phyloP scores from a whole-genome alignment of 805 yeast genomes.

The Sungouiella blattae region DNA sequence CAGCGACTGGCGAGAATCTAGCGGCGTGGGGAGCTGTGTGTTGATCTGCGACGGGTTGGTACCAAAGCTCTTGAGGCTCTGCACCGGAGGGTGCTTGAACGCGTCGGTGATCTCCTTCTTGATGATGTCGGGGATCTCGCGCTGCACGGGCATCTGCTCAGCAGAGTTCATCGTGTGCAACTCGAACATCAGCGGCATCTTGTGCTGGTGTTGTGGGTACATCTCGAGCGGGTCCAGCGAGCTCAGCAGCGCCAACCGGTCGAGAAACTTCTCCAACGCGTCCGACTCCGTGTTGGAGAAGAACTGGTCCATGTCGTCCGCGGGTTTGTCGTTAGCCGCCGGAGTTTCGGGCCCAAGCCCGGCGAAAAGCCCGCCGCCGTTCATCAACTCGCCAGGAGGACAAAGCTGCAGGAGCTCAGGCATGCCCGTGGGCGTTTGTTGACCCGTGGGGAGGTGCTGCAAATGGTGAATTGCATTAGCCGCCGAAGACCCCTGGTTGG shows the following conservation, averaged over 20 bases:
- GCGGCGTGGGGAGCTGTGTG: conserved; percentile 31
- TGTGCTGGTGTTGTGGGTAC: conserved; percentile 16
- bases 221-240: conserved; percentile 29
- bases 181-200: conserved; percentile 18
- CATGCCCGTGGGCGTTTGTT: neutral
- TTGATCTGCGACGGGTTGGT: conserved; percentile 5
- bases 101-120: conserved; percentile 31
- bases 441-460: too few species aligned
- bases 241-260: conserved; percentile 32
- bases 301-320: conserved; percentile 15
- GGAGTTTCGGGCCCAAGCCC: neutral
- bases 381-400: neutral
- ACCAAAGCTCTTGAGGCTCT: conserved; percentile 10
- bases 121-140: conserved; percentile 13
- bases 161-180: conserved; percentile 28
- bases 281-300: conserved; percentile 17
- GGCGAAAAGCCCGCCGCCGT: neutral
- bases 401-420: neutral
- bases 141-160: conserved; percentile 3
- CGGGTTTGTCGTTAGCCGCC: conserved; percentile 7
- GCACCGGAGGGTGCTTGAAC: conserved; percentile 25
- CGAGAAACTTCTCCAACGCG: conserved; percentile 38
- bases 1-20: conserved; percentile 24
- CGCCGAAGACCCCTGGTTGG: neutral
- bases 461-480: too few species aligned